Evolutionary conservation across 805 yeast species (phyloP).

Genomic region (Groenewaldozyma salmanticensis): DNA sequence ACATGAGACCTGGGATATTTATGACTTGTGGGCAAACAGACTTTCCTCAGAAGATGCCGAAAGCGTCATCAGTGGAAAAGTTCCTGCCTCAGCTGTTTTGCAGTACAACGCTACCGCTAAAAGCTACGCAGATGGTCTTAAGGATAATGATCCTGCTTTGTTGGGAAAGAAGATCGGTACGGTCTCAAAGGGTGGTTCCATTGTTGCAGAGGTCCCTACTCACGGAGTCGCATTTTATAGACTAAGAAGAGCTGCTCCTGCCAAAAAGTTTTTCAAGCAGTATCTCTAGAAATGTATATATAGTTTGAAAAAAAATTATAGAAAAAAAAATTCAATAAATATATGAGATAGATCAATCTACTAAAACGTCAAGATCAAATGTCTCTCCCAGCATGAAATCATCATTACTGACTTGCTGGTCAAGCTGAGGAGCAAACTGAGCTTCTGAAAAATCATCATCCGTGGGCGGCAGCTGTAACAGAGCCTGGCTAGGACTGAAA

Average conservation of each 20-base stretch:
- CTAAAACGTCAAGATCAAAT: no score
- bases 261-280: slow-evolving; percentile 3
- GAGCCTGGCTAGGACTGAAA: no score
- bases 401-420: no score
- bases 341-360: no score
- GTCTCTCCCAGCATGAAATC: no score
- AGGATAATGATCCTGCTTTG: slow-evolving; percentile 8
- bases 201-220: slow-evolving; percentile 7
- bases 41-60: neutral
- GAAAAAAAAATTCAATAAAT: no score
- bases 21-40: slow-evolving; percentile 13
- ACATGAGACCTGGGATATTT: slow-evolving; percentile 10
- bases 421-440: no score
- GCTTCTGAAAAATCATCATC: no score
- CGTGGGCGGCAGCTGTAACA: no score
- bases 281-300: slow-evolving; percentile 7
- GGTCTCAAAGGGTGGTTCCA: slow-evolving; percentile 7
- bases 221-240: slow-evolving; percentile 14
- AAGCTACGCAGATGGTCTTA: slow-evolving; percentile 13
- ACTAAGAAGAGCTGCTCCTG: slow-evolving; percentile 2
- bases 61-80: slow-evolving; percentile 1
- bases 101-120: slow-evolving; percentile 9
- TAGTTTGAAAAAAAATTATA: no score
- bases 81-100: neutral
- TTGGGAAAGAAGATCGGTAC: slow-evolving; percentile 11